These are phyloP conservation scores for Pichia exigua DNA, from an alignment of 805 yeast genomes.

Conservation along the genomic window DNA sequence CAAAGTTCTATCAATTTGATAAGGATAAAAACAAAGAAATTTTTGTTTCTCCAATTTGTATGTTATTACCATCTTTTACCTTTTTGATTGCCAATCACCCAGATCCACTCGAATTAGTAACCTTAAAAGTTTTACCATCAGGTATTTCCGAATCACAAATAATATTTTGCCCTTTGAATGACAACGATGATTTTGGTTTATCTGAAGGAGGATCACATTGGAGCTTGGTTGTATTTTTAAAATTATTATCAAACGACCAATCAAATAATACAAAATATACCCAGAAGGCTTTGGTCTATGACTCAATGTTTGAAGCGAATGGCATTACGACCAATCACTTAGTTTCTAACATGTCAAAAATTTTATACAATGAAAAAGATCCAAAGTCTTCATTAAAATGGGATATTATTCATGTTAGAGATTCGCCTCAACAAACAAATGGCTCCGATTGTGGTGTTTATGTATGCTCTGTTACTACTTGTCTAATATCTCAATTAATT, in stretches of 20 bases:
- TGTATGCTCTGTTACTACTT: conserved; percentile 31
- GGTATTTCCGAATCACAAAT: conserved; percentile 34
- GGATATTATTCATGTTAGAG: conserved; percentile 4
- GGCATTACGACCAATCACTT: conserved; percentile 29
- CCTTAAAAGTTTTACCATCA: conserved; percentile 37
- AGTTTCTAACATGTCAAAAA: conserved; percentile 24
- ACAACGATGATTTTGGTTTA: conserved; percentile 48
- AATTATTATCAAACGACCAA: neutral
- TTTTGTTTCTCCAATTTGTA: conserved; percentile 22
- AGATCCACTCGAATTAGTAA: conserved; percentile 30
- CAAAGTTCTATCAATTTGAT: conserved; percentile 13
- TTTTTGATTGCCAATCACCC: conserved; percentile 50
- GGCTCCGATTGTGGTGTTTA: conserved; percentile 62
- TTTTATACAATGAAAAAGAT: conserved; percentile 18
- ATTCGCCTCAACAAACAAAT: conserved; percentile 52
- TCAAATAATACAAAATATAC: conserved; percentile 32
- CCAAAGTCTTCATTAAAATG: neutral
- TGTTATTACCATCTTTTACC: conserved; percentile 55
- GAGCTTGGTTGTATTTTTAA: conserved; percentile 49
- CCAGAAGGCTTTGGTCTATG: conserved; percentile 45
- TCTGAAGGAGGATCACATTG: conserved; percentile 61
- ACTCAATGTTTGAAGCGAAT: conserved; percentile 45
- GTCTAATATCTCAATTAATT: conserved; percentile 28
- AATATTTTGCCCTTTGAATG: conserved; percentile 63
- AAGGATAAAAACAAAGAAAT: neutral